Conservation (phyloP, 164 flowering plant species). For the Litsea cubeba region DNA sequence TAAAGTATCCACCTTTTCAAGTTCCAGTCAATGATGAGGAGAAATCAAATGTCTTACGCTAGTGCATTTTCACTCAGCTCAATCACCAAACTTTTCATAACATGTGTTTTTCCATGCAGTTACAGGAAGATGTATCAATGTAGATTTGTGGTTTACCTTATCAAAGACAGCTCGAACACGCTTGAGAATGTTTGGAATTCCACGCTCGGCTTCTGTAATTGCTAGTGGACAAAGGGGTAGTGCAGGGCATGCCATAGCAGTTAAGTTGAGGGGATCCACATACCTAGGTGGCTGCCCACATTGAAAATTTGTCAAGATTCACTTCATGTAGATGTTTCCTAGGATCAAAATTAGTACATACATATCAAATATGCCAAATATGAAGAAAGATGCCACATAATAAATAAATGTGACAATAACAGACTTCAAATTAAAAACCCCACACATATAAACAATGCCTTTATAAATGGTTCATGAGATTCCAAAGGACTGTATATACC, state of each 20-base stretch:
- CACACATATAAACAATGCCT: neutral
- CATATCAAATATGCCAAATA: no score
- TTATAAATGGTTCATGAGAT: neutral
- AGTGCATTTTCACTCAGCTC: neutral
- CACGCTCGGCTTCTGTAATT: constrained; percentile 97
- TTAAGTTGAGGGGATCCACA: constrained; percentile 87
- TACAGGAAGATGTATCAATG: neutral
- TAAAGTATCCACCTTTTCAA: neutral
- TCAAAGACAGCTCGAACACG: constrained; percentile 86
- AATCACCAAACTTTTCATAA: neutral
- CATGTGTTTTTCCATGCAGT: neutral
- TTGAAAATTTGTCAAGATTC: neutral
- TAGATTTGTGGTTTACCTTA: constrained; percentile 45
- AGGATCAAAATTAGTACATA: neutral
- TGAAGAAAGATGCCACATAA: no score
- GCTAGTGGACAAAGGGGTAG: constrained; percentile 95
- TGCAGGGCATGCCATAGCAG: constrained; percentile 99
- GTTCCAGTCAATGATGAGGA: neutral
- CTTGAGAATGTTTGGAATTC: constrained; percentile 84
- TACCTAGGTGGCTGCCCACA: constrained; percentile 59
- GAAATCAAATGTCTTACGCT: neutral
- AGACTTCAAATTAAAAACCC: neutral
- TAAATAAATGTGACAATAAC: neutral
- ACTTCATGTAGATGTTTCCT: neutral
- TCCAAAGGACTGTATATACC: neutral